Base-by-base conservation (phyloP, 2,329 filamentous ascomycete genomes). In the Paracoccidioides lutzii region DNA sequence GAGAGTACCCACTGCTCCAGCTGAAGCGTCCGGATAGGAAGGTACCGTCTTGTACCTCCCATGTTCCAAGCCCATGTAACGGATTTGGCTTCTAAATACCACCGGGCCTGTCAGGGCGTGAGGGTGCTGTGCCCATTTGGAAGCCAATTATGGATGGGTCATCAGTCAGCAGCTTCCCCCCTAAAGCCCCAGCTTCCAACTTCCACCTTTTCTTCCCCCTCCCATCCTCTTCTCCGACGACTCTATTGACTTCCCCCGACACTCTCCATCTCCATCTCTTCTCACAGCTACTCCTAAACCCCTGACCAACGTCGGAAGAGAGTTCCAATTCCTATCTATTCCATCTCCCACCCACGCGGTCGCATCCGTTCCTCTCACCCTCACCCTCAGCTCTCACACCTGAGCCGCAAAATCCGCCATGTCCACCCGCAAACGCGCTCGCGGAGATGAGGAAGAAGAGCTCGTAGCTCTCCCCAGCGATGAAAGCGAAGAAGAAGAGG, bases 401-500 rank as follows among this genome's bases (percentile, higher is more conserved):
- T 28, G 15, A 46, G 14, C 35, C 43, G 2, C 14, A 40, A 30
- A 43, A 6, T n/a, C 38, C 53, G 67, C 55, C 38, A 76, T 76
- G 74, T 68, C 73, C 28, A 75, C 75, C 61, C 72, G 75, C 64
- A 75, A 75, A 63, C 75, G 77, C 71, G 74, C 75, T 68, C 72
- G 73, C 59, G 74, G 77, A 35, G 67, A 73, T 22, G 75, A 76
- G 41, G 74, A 69, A 56, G 71, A 74, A 55, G 71, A 75, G 60
- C 69, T 78, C 4, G 70, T 74, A 57, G 71, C 72, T 38, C 70
- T 77, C 42, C 75, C 75, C 54, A 76, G 75, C 9, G 73, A 76
- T 46, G 75, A 76, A 48, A 74, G 75, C 37, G 74, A 75, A 58
- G 75, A 75, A 57, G 75, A 77, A 68, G 75, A 76, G 63, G 75